phyloP scores from a whole-genome alignment of 1,284 basidiomycete genomes.

The Laetiporus sulphureus region DNA sequence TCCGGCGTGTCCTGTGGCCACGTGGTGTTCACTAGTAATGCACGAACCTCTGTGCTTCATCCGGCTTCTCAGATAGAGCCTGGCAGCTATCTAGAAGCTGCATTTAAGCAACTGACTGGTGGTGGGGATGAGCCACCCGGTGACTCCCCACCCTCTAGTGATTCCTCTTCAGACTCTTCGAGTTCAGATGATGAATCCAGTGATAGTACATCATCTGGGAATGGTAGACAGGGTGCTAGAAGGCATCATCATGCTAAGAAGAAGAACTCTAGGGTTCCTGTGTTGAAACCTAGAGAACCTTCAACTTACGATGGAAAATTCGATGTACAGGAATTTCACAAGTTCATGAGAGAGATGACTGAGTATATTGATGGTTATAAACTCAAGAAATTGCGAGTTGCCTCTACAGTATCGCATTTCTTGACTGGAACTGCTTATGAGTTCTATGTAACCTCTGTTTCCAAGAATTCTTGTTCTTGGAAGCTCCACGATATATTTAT shows the following conservation, averaged over 20 bases:
- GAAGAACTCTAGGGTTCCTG: background rate
- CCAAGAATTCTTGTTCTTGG: background rate
- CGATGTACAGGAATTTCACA: constrained; percentile 6
- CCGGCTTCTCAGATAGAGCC: constrained; percentile 11
- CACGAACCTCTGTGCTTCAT: constrained; percentile 1
- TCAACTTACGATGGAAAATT: constrained; percentile 2
- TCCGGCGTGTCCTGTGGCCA: background rate
- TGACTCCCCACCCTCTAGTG: background rate
- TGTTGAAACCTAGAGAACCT: constrained; percentile 8
- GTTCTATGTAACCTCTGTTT: constrained; percentile 1
- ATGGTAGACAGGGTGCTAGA: background rate
- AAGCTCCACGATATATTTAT: background rate
- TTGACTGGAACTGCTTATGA: constrained; percentile 1
- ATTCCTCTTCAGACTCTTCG: constrained; percentile 1
- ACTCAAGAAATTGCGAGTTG: background rate
- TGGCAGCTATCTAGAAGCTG: constrained; percentile 9
- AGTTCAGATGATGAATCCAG: background rate
- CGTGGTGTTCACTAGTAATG: background rate
- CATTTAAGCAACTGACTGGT: background rate
- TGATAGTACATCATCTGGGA: background rate
- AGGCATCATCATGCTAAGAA: background rate
- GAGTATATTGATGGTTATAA: constrained; percentile 10
- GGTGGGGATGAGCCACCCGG: background rate
- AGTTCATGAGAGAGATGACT: constrained; percentile 8
- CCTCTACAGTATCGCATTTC: constrained; percentile 1